Base-by-base conservation (phyloP, 495 filamentous ascomycete genomes). In the Tuber microsphaerosporum region DNA sequence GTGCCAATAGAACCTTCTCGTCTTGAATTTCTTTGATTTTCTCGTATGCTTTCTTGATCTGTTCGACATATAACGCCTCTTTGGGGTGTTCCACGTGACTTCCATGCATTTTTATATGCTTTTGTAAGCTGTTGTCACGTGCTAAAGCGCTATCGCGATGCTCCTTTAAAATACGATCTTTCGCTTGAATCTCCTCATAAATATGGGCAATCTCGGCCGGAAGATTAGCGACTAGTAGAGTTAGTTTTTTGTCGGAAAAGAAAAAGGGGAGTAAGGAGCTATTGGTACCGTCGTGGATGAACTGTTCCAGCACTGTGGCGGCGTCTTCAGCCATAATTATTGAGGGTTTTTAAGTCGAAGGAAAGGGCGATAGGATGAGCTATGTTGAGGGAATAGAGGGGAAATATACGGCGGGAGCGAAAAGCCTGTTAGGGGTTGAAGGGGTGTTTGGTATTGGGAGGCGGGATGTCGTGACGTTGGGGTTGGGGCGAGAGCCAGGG, bases 131-230 rank as follows among this genome's bases (percentile, higher is more conserved):
- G 75, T 82, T 87, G 81, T 99, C 95, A 73, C 90, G 89, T 34
- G 90, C 89, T 76, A 90, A 90, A 85, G 96, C 93, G 34, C 88
- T 87, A 65, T 86, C 86, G 61, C 91, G 86, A 81, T 90, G 92
- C 48, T 94, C 92, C 79, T 91, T 87, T 81, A 94, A 91, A 56
- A 88, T 84, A 73, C 89, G 89, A 82, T 99, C 94, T 84, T 97
- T 97, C 75, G 93, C 92, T 81, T 91, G 89, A 44, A 98, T 93
- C 84, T 99, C 95, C 81, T 97, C 95, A 84, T 97, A 92, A 78
- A 97, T 86, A 86, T 97, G 94, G 46, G 90, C 90, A 74, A 98
- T 92, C 84, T 99, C 95, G 19, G 91, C 91, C 26, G 95, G 94
- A 12, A 97, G 87, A 81, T 97, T 98, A 44, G 94, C 92, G 43